Conservation (phyloP, 495 filamentous ascomycete species). For the Lophiotrema nucula region DNA sequence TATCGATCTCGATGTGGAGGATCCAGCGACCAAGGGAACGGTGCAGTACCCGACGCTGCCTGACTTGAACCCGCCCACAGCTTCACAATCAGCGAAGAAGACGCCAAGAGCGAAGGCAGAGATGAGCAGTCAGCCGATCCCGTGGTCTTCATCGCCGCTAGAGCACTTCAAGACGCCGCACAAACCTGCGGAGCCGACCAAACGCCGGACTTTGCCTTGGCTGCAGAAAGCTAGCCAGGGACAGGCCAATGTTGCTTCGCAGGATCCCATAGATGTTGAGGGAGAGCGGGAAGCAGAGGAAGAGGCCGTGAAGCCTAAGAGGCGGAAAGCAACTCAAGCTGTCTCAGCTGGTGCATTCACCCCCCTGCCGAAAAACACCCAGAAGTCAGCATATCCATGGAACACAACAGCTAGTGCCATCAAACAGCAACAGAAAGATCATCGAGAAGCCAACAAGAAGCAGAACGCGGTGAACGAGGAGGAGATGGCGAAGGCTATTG, state of each 20-base stretch:
- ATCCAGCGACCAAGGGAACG: slow-evolving; percentile 38
- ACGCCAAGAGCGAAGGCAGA: slow-evolving; percentile 36
- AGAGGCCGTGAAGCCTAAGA: slow-evolving; percentile 10
- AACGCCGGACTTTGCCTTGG: slow-evolving; percentile 60
- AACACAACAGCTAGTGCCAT: slow-evolving; percentile 77
- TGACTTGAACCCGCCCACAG: slow-evolving; percentile 24
- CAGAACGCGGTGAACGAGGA: slow-evolving; percentile 40
- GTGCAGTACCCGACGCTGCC: slow-evolving; percentile 51
- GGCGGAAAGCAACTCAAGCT: slow-evolving; percentile 36
- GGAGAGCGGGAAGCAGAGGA: slow-evolving; percentile 29
- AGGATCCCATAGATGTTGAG: slow-evolving; percentile 31
- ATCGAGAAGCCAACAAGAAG: slow-evolving; percentile 64
- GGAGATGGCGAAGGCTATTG: slow-evolving; percentile 38
- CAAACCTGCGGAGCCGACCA: slow-evolving; percentile 39
- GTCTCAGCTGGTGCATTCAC: slow-evolving; percentile 36
- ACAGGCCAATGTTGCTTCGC: too few species aligned
- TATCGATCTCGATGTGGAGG: slow-evolving; percentile 60
- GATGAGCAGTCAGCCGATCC: slow-evolving; percentile 55
- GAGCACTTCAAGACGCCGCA: slow-evolving; percentile 48
- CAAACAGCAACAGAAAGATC: slow-evolving; percentile 76
- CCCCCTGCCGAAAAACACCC: slow-evolving; percentile 42
- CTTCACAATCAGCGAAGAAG: not conserved
- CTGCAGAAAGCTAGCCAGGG: slow-evolving; percentile 32
- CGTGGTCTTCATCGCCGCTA: slow-evolving; percentile 65
- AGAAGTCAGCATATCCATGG: slow-evolving; percentile 58